Base-by-base conservation (phyloP, 306 rosid species). In the Dryas alaskensis region DNA sequence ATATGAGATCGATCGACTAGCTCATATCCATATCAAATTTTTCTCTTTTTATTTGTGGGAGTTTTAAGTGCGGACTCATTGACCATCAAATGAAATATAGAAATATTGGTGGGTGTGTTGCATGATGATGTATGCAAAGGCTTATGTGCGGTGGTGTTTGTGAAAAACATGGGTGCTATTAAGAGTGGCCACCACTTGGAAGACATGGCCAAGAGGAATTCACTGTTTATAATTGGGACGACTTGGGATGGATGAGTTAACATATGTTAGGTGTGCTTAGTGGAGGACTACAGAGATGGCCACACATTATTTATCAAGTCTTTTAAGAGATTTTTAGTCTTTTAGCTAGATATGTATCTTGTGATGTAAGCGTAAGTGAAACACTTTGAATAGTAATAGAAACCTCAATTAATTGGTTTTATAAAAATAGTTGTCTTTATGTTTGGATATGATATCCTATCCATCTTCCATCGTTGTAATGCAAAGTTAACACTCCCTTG, bases 161-260 rank as follows among this genome's bases (percentile, higher is more conserved):
- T 57, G 49, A 10, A 42, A 22, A 11, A 57, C 27, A 25, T 57
- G 14, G 75, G 75, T 71, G 75, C 75, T 71, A 44, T 31, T 57
- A 72, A 27, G 67, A 72, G 76, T 72, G 76, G 59, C 58, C 67
- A 72, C 76, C 76, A 72, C 57, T 60, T 19, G 52, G 31, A 72
- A 72, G 47, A 59, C 76, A 59, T 59, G 76, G 67, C 76, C 39
- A 72, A 72, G 67, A 72, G 67, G 45, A 8, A 7, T n/a, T 59
- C 76, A 27, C 67, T 72, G 39, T 60, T 47, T 70, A 10, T 17
- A 39, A 40, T 58, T 70, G 75, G 13, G 65, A 31, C 37, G 37
- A 1, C 37, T 31, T 31, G 37, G 37, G 37, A 31, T 31, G 37
- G 37, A 31, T 31, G 37, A 70, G 54, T 55, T 55, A 70, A 17